phyloP scores from a whole-genome alignment of 176 grass and related monocot genomes.

The Musa troglodytarum region DNA sequence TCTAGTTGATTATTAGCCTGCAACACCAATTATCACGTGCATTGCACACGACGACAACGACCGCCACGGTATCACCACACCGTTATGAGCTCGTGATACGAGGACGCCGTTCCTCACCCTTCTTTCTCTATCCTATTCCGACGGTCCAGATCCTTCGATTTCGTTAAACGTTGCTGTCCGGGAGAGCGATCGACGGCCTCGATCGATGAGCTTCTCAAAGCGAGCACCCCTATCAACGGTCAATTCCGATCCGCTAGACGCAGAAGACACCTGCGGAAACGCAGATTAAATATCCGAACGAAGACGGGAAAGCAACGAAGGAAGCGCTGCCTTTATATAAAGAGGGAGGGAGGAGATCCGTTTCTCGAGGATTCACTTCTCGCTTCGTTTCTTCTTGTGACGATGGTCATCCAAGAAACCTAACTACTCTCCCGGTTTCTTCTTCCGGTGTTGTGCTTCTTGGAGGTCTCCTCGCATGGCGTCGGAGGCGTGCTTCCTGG shows the following conservation, averaged over 20 bases:
- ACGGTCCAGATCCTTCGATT: neutral
- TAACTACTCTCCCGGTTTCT: neutral
- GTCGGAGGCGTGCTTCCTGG: constrained; percentile 12
- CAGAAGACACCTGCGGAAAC: too few relatives aligned
- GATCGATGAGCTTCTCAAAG: neutral
- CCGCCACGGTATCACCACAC: too few relatives aligned
- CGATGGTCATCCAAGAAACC: neutral
- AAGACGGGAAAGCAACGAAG: too few relatives aligned
- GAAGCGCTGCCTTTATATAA: too few relatives aligned
- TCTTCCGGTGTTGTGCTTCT: neutral
- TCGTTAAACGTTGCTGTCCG: neutral
- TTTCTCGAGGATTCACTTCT: neutral
- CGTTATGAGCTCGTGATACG: neutral
- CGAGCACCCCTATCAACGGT: too few relatives aligned
- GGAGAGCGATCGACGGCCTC: neutral
- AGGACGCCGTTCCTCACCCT: neutral
- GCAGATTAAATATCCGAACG: too few relatives aligned
- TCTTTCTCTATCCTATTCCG: neutral
- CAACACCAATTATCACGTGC: too few relatives aligned
- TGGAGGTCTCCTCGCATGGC: constrained; percentile 16
- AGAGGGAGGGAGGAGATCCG: neutral
- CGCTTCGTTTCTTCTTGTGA: neutral
- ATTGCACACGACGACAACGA: too few relatives aligned
- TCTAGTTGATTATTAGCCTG: too few relatives aligned
- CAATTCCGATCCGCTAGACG: too few relatives aligned